A percentile compares a stretch with the other conserved stretches of the same genome.
Conservation (phyloP, 306 rosid genomes). For the Trifolium dubium region DNA sequence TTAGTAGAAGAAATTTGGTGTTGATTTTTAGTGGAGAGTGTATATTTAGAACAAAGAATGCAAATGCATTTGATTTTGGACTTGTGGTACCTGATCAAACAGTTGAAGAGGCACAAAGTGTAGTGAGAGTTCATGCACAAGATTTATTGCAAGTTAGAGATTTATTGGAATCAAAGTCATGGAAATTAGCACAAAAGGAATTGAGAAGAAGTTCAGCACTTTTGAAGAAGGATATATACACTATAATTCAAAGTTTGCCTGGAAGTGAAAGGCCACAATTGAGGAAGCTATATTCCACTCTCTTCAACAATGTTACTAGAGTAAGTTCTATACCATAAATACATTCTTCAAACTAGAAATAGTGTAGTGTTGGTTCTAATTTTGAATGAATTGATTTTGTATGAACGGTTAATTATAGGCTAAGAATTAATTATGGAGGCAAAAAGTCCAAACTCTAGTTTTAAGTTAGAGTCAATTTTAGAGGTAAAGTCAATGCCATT, state of each 20-base stretch:
- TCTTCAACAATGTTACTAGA: constrained; percentile 61
- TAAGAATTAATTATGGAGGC: too few species aligned
- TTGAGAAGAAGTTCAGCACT: constrained; percentile 58
- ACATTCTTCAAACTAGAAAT: neutral
- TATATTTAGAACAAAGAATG: constrained; percentile 30
- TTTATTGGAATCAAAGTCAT: constrained; percentile 61
- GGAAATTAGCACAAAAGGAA: constrained; percentile 66
- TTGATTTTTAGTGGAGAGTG: constrained; percentile 32
- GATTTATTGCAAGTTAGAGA: constrained; percentile 48
- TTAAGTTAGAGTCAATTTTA: too few species aligned
- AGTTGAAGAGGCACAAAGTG: constrained; percentile 51
- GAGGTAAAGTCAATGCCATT: neutral
- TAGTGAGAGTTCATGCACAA: constrained; percentile 45
- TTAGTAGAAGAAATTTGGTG: constrained; percentile 42
- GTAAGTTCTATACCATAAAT: constrained; percentile 35
- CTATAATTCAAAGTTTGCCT: constrained; percentile 68
- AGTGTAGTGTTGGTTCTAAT: too few species aligned
- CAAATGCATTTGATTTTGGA: constrained; percentile 57
- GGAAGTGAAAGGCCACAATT: constrained; percentile 64
- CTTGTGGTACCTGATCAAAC: constrained; percentile 45
- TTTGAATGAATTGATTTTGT: too few species aligned
- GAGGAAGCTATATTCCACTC: constrained; percentile 66
- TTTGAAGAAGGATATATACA: constrained; percentile 64
- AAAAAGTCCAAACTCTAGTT: too few species aligned
- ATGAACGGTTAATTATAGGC: too few species aligned